These are phyloP conservation scores for Xanthoceras sorbifolium DNA, from an alignment of 345 rosid genomes.

Conservation along the genomic window DNA sequence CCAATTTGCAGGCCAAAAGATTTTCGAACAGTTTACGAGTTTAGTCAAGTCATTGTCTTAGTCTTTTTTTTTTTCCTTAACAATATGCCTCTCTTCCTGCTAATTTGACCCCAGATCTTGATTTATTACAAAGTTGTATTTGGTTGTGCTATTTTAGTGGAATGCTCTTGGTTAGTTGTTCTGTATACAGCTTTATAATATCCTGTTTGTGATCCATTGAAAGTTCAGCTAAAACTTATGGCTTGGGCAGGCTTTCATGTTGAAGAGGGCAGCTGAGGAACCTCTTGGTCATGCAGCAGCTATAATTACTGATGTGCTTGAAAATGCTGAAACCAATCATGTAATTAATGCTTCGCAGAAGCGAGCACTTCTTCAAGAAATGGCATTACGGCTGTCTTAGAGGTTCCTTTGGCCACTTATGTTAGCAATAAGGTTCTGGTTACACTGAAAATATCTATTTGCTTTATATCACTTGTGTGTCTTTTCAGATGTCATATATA, in stretches of 20 bases:
- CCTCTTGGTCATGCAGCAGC: constrained; percentile 98
- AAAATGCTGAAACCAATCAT: constrained; percentile 82
- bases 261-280: constrained; percentile 84
- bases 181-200: not conserved
- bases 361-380: constrained; percentile 91
- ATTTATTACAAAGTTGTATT: not conserved
- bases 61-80: not conserved
- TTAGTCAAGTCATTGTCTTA: not conserved
- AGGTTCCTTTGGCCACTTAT: not conserved
- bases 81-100: not conserved
- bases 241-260: constrained; percentile 84
- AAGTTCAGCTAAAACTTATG: constrained; percentile 5
- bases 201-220: not conserved
- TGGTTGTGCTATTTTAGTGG: not conserved
- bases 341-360: constrained; percentile 87
- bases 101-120: not conserved
- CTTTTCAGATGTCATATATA: constrained; percentile 5
- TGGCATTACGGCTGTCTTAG: constrained; percentile 84
- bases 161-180: not conserved
- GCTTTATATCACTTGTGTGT: constrained; percentile 1
- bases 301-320: constrained; percentile 84
- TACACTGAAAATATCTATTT: not conserved
- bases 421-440: constrained; percentile 8
- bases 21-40: too few relatives aligned
- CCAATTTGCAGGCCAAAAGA: not conserved